Base-by-base conservation (phyloP, 192 early-diverging fungal species). In the Dispira simplex region DNA sequence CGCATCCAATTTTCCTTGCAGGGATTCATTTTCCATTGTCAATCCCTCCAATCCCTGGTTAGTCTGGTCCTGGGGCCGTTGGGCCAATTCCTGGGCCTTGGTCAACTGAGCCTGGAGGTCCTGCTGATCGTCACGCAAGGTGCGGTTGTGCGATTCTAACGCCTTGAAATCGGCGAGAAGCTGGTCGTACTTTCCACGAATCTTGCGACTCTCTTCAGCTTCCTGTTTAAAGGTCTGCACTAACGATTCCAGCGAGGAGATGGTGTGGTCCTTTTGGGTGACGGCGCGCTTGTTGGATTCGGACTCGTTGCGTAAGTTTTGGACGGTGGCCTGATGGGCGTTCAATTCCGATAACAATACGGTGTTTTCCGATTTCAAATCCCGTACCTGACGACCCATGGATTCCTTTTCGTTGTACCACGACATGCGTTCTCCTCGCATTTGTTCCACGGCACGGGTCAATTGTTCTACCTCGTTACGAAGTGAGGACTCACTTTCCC, bases 101-200 rank as follows among this genome's bases (percentile, higher is more conserved):
- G 20, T 14, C 18, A 62, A 21, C 44, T 62, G 39, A 20, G 59
- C 11, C 39, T 39, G 12, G 44, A 44, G 12, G n/a, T 62, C 43
- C 43, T 62, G 59, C 44, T 45, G 59, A 20, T n/a, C 16, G 18
- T 62, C 44, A 16, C 20, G 8, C 43, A 45, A 20, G 43, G 59
- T 25, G 21, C 59, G 59, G 18, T 62, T 43, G 11, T 18, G n/a
- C 8, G 32, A 39, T 21, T 62, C 59, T n/a, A 62, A 14, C 20
- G 59, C 25, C 16, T 44, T 43, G 39, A 62, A 44, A 23, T 45
- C 43, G 59, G 39, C 26, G 43, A 62, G 28, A 14, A 62, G 44
- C 59, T 62, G 59, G 9, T 62, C 59, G 59, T 62, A 62, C 16
- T 44, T 39, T 14, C 16, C 28, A 12, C 59, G 59, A n/a, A 62